Percentiles rank a stretch among this genome's conserved stretches.
phyloP scores from a whole-genome alignment of 345 rosid genomes.

The Populus pruinosa region DNA sequence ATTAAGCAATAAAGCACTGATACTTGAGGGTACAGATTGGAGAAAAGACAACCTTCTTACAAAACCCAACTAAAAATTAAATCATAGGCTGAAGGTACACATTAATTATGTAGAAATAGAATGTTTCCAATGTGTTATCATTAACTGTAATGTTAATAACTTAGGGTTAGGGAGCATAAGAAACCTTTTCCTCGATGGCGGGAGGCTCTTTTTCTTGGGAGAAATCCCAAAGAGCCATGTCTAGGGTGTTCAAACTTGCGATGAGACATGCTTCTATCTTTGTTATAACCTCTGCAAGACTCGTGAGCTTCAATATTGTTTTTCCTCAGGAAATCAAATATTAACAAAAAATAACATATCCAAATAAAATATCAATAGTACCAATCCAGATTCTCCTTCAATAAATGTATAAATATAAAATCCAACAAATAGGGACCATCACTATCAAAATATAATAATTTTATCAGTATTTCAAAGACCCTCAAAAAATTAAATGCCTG shows the following conservation, averaged over 20 bases:
- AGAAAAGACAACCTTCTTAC: too few relatives aligned
- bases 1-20: too few relatives aligned
- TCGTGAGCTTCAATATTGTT: slow-evolving; percentile 4
- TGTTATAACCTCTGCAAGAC: slow-evolving; percentile 21
- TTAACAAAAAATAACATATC: not conserved
- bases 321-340: not conserved
- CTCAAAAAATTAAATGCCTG: too few relatives aligned
- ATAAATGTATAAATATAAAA: too few relatives aligned
- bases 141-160: not conserved
- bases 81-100: too few relatives aligned
- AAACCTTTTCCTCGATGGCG: slow-evolving; percentile 77
- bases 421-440: too few relatives aligned
- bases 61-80: too few relatives aligned
- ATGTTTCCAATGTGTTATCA: not conserved
- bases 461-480: too few relatives aligned
- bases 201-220: slow-evolving; percentile 74
- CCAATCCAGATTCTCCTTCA: too few relatives aligned
- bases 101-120: too few relatives aligned
- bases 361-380: not conserved
- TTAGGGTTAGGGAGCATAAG: not conserved
- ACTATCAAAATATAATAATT: too few relatives aligned
- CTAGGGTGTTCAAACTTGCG: slow-evolving; percentile 86
- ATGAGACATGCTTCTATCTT: slow-evolving; percentile 56
- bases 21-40: too few relatives aligned
- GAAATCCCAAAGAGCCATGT: slow-evolving; percentile 81